A percentile compares a stretch with the other conserved stretches of the same genome.
phyloP scores from a whole-genome alignment of 2,329 filamentous ascomycete species.

The Camillea tinctor region DNA sequence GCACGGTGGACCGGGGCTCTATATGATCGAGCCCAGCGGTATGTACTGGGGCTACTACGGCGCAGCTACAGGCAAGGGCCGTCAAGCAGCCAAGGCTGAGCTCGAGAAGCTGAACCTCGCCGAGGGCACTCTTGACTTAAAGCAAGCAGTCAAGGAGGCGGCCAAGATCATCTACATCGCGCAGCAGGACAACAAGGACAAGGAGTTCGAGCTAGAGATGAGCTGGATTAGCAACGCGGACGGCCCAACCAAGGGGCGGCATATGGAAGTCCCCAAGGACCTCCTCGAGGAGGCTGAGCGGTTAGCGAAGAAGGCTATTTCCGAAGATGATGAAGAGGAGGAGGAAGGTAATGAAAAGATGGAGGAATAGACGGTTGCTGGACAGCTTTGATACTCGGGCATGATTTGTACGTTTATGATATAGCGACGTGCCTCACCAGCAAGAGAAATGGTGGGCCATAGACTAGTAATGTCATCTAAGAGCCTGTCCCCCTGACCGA shows the following conservation, averaged over 20 bases:
- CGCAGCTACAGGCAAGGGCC: constrained; percentile 93
- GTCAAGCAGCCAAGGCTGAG: constrained; percentile 96
- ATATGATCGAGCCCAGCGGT: constrained; percentile 98
- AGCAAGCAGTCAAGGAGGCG: constrained; percentile 92
- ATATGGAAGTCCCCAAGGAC: constrained; percentile 90
- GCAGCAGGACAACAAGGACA: constrained; percentile 99
- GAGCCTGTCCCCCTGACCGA: constrained; percentile 11
- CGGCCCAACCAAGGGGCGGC: constrained; percentile 87
- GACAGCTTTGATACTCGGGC: not conserved
- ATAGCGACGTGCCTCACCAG: constrained; percentile 13
- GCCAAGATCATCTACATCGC: constrained; percentile 96
- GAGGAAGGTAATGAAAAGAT: constrained; percentile 72
- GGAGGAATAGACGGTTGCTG: constrained; percentile 66
- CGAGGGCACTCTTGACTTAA: constrained; percentile 71
- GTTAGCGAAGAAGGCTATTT: constrained; percentile 85
- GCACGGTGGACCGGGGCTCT: constrained; percentile 87
- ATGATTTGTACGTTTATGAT: constrained; percentile 21
- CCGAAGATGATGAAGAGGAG: constrained; percentile 77
- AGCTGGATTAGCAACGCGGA: constrained; percentile 88
- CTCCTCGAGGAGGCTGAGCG: constrained; percentile 88
- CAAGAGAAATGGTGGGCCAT: constrained; percentile 15
- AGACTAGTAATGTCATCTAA: constrained; percentile 26
- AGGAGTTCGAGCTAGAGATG: constrained; percentile 99
- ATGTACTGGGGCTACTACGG: constrained; percentile 99
- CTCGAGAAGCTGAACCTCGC: constrained; percentile 94